phyloP scores from a whole-genome alignment of 208 protist genomes.

The Trypanosoma caninum region DNA sequence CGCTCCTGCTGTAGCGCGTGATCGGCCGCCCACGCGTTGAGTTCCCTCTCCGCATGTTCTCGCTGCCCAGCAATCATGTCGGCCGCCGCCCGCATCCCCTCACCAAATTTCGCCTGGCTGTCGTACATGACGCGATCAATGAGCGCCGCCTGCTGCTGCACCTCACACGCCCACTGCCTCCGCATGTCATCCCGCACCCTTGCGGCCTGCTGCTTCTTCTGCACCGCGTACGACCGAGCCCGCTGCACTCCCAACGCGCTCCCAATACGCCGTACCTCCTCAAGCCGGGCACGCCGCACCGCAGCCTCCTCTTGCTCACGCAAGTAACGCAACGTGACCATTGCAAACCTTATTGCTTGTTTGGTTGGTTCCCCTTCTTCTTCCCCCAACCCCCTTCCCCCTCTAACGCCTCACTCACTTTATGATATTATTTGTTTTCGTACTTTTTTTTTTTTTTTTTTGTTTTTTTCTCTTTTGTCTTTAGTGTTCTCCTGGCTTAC shows the following conservation, averaged over 20 bases:
- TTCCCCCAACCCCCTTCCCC: too few relatives aligned
- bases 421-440: too few relatives aligned
- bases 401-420: too few relatives aligned
- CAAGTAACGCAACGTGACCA: slow-evolving; percentile 61
- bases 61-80: slow-evolving; percentile 5
- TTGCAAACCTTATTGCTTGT: too few relatives aligned
- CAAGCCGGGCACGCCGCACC: slow-evolving; percentile 45
- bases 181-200: slow-evolving; percentile 30
- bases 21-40: slow-evolving; percentile 56
- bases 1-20: slow-evolving; percentile 41
- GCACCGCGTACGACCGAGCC: slow-evolving; percentile 40
- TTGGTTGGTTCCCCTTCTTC: too few relatives aligned
- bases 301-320: slow-evolving; percentile 46
- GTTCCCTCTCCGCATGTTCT: slow-evolving; percentile 27
- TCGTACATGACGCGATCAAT: slow-evolving; percentile 34
- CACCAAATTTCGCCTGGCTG: slow-evolving; percentile 19
- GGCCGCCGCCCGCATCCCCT: slow-evolving; percentile 32
- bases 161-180: slow-evolving; percentile 33
- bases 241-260: slow-evolving; percentile 35
- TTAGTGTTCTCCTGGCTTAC: too few relatives aligned
- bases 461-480: too few relatives aligned
- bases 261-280: slow-evolving; percentile 42
- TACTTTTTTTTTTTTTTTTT: too few relatives aligned
- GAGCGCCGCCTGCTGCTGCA: slow-evolving; percentile 18
- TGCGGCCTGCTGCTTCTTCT: slow-evolving; percentile 38